Percentiles rank a stretch among this genome's conserved stretches.
Conservation (phyloP, 106 monocot genomes). For the Dendrobium officinale region DNA sequence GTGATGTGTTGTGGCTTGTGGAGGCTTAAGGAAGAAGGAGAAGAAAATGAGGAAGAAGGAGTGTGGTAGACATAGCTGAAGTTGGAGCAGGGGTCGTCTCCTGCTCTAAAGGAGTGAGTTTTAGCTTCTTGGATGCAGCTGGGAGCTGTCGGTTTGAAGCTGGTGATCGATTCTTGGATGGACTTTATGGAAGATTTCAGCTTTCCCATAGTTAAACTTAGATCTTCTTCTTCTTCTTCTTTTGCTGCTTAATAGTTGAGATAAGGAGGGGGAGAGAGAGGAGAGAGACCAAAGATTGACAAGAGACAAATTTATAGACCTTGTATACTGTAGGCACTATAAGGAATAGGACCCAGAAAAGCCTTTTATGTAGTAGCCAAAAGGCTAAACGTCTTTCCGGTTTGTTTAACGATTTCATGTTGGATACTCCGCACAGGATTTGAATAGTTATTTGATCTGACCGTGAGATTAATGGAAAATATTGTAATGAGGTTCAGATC, state of each 20-base stretch:
- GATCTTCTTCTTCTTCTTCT: neutral
- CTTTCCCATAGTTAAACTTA: neutral
- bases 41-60: slow-evolving; percentile 6
- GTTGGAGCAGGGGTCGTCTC: neutral
- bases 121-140: neutral
- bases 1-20: neutral
- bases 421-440: no score
- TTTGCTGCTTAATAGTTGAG: no score
- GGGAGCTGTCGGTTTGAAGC: neutral
- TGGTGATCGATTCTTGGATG: neutral
- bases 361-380: no score
- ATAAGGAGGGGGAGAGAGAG: no score
- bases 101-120: neutral
- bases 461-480: no score
- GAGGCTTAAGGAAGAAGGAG: slow-evolving; percentile 12
- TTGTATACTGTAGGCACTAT: no score
- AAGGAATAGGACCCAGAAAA: no score
- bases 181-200: neutral
- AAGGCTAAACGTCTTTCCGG: no score
- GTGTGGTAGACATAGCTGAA: neutral
- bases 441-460: no score
- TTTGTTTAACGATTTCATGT: no score
- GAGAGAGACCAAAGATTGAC: no score
- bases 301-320: neutral
- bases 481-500: no score